phyloP scores from a whole-genome alignment of 116 monocot species.

The Cymodocea nodosa region DNA sequence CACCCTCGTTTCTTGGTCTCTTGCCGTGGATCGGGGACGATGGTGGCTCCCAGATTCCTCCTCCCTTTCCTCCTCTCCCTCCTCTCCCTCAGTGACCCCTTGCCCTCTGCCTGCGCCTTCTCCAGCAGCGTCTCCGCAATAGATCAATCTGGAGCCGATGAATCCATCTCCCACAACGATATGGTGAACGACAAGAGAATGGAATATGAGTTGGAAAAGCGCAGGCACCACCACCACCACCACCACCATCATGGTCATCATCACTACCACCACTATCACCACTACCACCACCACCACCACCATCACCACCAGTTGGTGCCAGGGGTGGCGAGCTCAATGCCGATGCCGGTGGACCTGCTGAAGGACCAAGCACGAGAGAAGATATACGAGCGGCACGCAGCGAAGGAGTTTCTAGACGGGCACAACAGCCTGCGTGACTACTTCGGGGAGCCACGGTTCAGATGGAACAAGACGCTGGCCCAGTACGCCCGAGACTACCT shows the following conservation, averaged over 20 bases:
- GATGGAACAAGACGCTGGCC: slow-evolving; percentile 40
- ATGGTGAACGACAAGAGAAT: no score
- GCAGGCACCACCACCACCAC: background rate
- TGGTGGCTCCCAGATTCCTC: background rate
- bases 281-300: background rate
- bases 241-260: background rate
- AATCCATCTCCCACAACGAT: no score
- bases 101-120: background rate
- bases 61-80: background rate
- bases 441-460: slow-evolving; percentile 12
- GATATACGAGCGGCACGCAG: slow-evolving; percentile 1
- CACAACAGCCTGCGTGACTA: slow-evolving; percentile 30
- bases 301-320: no score
- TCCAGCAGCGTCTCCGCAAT: no score
- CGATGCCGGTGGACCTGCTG: slow-evolving; percentile 6
- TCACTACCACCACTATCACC: background rate
- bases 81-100: background rate
- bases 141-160: no score
- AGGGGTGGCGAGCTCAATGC: background rate
- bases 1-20: background rate
- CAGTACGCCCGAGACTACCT: slow-evolving; percentile 26
- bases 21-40: background rate
- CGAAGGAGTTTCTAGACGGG: slow-evolving; percentile 23
- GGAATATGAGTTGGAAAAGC: no score
- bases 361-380: background rate